Base-by-base conservation (phyloP, 208 protist species). In the Porcisia hertigi region DNA sequence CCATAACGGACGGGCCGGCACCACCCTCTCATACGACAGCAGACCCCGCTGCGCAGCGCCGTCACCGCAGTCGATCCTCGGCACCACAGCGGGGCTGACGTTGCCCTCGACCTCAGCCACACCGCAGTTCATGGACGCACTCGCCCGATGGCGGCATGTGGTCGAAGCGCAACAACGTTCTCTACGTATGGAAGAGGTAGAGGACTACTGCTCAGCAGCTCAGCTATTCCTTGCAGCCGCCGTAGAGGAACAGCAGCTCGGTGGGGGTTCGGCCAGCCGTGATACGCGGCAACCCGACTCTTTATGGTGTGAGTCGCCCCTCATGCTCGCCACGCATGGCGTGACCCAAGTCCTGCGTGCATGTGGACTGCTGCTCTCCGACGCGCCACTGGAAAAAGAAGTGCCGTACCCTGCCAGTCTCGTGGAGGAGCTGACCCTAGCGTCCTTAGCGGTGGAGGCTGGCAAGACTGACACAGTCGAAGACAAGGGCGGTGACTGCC, bases 321-420 rank as follows among this genome's bases (percentile, higher is more conserved):
- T 72, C 39, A 75, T 65, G 53, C 72, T 82, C 47, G 78, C 67
- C 55, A 20, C 65, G 8, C 78, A 77, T 59, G 78, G 78, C 45
- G 54, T 82, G 18, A 82, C 78, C 9, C 78, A 82, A 58, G 36
- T 70, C 3, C 67, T 82, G 58, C 71, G 72, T 14, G 78, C 78
- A 1, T 82, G 78, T 49, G 72, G 72, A 3, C 39, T 82, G 0
- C 72, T 82, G 4, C 73, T 82, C 8, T 47, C 71, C 0, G 78
- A 82, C 58, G 36, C 49, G 0, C 23, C 69, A 1, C 18, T 82
- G 0, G 67, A 63, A 11, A 58, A 70, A 11, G 78, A 82, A 18
- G 52, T 82, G n/a, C 41, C 43, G 41, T 77, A 73, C 66, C 77
- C 77, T 7, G 45, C 49, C 4, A 49, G 3, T 30, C 20, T 77